Base-by-base conservation (phyloP, 805 yeast species). In the Pichia paraexigua region DNA sequence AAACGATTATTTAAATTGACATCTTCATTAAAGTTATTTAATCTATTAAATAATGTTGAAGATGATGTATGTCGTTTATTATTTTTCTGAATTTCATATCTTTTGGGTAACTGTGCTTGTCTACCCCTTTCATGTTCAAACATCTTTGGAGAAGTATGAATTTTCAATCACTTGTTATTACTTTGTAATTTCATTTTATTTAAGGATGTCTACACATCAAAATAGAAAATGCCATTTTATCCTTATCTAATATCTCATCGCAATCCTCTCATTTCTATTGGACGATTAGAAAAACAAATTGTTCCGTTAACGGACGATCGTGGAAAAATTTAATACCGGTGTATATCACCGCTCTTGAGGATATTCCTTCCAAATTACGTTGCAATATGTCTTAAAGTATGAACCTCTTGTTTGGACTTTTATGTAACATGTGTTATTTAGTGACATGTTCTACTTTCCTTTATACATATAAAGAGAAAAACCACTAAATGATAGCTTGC, bases 81-180 rank as follows among this genome's bases (percentile, higher is more conserved):
- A 41, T 47, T 45, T 42, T 45, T 43, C 21, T 58, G 61, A 28
- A 58, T 61, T 45, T 64, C 67, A 45, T 64, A 64, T 39, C 70
- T 54, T 50, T 60, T 57, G 7, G 65, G 63, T 2, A 61, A 49
- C 42, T 64, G 66, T 46, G 53, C 58, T 39, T 60, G 65, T 20
- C 70, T 43, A 6, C 70, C 69, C 15, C 70, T 52, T 25, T 50
- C 53, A 46, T 62, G 22, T 20, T 40, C 24, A 20, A 21, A 9
- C 24, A 20, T 40, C 7, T 10, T 35, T 17, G 39, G n/a, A n/a
- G n/a, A n/a, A n/a, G n/a, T n/a, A n/a, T n/a, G n/a, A n/a, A n/a
- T n/a, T n/a, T n/a, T n/a, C n/a, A n/a, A n/a, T n/a, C n/a, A n/a
- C n/a, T n/a, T n/a, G n/a, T n/a, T n/a, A n/a, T n/a, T n/a, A n/a